Evolutionary conservation across 2,329 filamentous ascomycete genomes (phyloP).

Genomic region (Colletotrichum nymphaeae): DNA sequence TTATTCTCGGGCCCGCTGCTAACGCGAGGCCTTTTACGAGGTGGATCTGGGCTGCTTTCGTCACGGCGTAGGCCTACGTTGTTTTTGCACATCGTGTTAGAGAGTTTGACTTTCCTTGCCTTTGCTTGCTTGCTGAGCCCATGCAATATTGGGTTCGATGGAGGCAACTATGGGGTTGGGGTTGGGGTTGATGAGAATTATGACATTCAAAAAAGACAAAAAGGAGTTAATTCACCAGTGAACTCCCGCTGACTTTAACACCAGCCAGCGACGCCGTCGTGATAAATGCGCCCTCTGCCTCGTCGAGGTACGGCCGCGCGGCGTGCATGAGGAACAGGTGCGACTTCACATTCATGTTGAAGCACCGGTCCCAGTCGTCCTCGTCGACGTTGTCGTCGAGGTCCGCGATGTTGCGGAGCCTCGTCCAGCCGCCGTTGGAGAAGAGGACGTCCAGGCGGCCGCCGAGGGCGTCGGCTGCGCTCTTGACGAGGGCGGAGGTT

Average conservation of each 20-base stretch:
- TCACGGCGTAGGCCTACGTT: conserved; percentile 76
- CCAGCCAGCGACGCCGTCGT: conserved; percentile 74
- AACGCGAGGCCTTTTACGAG: conserved; percentile 65
- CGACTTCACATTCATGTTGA: conserved; percentile 61
- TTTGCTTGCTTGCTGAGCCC: neutral
- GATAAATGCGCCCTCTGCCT: conserved; percentile 67
- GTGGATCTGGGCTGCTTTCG: conserved; percentile 78
- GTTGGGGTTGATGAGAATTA: conserved; percentile 20
- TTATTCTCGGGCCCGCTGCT: conserved; percentile 64
- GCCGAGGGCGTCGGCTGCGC: conserved; percentile 68
- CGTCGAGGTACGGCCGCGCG: conserved; percentile 55
- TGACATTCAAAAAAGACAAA: too few relatives aligned
- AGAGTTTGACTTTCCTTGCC: neutral
- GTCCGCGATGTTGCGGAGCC: conserved; percentile 55
- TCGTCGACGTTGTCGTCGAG: conserved; percentile 61
- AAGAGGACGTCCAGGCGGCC: conserved; percentile 79
- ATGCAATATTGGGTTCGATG: neutral
- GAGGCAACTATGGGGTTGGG: neutral
- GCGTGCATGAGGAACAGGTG: conserved; percentile 61
- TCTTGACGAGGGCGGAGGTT: conserved; percentile 67
- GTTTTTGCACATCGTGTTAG: neutral
- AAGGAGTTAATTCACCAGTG: conserved; percentile 51
- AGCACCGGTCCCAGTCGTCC: conserved; percentile 60
- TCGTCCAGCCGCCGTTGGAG: conserved; percentile 76
- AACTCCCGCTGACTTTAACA: conserved; percentile 71